Percentiles rank a stretch among this genome's conserved stretches.
These are phyloP conservation scores for Paralagenidium karlingii DNA, from an alignment of 352 stramenopile species.

Conservation along the genomic window DNA sequence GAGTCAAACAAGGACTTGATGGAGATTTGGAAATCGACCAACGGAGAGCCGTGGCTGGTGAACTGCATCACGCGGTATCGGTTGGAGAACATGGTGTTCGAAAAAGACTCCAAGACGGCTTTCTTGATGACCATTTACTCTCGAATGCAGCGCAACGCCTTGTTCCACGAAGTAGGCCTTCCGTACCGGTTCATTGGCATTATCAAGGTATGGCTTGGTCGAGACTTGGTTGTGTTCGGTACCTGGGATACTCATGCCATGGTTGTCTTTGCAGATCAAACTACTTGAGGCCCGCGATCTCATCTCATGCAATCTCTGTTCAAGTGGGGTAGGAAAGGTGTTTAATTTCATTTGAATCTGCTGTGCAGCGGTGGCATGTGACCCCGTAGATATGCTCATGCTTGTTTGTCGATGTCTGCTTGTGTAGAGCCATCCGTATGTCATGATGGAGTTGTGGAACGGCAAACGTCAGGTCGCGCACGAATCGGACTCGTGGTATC, in stretches of 20 bases:
- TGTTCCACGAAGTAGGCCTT: slow-evolving; percentile 64
- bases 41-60: slow-evolving; percentile 66
- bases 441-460: slow-evolving; percentile 51
- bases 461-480: slow-evolving; percentile 15
- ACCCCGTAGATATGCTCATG: slow-evolving; percentile 1
- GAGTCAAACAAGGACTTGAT: slow-evolving; percentile 33
- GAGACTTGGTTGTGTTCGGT: background rate
- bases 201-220: slow-evolving; percentile 21
- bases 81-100: slow-evolving; percentile 15
- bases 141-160: slow-evolving; percentile 57
- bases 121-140: slow-evolving; percentile 55
- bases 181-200: slow-evolving; percentile 64
- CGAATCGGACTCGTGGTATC: slow-evolving; percentile 53
- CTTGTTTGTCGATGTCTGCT: too few relatives aligned
- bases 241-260: slow-evolving; percentile 1
- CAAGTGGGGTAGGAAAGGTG: too few relatives aligned
- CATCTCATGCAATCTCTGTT: slow-evolving; percentile 27
- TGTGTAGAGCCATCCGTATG: slow-evolving; percentile 56
- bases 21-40: slow-evolving; percentile 54
- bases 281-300: slow-evolving; percentile 61
- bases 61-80: slow-evolving; percentile 70
- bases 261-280: slow-evolving; percentile 18
- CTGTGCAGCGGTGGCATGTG: too few relatives aligned
- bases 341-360: too few relatives aligned
- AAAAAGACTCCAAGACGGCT: slow-evolving; percentile 8